These are phyloP conservation scores for Talaromyces nanjingensis DNA, from an alignment of 495 filamentous ascomycete species.

Conservation along the genomic window DNA sequence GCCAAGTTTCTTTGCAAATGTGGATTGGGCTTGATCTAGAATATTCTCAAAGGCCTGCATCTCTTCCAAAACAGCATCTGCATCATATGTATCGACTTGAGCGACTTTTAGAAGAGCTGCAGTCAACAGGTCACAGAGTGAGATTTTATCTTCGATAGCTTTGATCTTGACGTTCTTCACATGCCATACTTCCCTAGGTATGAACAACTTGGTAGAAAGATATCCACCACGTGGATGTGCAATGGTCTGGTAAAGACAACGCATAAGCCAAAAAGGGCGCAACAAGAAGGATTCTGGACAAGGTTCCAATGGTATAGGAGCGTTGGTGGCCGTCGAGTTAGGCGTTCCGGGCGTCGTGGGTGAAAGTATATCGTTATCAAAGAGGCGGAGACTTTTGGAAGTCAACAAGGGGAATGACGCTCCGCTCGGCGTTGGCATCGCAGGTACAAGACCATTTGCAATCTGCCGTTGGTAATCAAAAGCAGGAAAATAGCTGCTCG, in stretches of 20 bases:
- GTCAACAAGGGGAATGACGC: conserved; percentile 48
- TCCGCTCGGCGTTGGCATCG: conserved; percentile 63
- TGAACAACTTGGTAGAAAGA: conserved; percentile 80
- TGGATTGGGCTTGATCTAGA: conserved; percentile 74
- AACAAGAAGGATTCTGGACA: conserved; percentile 82
- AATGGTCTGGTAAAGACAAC: conserved; percentile 85
- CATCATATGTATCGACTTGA: conserved; percentile 78
- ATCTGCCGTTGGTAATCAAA: conserved; percentile 41
- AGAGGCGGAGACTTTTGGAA: conserved; percentile 68
- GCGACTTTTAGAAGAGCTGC: conserved; percentile 80
- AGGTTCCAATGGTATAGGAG: conserved; percentile 75
- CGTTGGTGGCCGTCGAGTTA: conserved; percentile 48
- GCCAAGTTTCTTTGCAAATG: conserved; percentile 76
- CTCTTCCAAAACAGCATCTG: conserved; percentile 86
- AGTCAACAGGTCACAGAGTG: conserved; percentile 87
- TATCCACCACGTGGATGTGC: conserved; percentile 89
- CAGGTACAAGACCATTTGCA: conserved; percentile 44
- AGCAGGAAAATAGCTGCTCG: conserved; percentile 57
- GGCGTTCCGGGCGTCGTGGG: conserved; percentile 61
- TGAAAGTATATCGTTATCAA: conserved; percentile 77
- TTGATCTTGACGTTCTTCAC: conserved; percentile 92
- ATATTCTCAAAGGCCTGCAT: conserved; percentile 89
- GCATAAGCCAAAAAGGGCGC: conserved; percentile 94
- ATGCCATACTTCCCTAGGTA: conserved; percentile 87
- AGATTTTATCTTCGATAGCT: conserved; percentile 85